Evolutionary conservation across 148 eudicot species (phyloP).

Genomic region (Fallopia convolvulus): DNA sequence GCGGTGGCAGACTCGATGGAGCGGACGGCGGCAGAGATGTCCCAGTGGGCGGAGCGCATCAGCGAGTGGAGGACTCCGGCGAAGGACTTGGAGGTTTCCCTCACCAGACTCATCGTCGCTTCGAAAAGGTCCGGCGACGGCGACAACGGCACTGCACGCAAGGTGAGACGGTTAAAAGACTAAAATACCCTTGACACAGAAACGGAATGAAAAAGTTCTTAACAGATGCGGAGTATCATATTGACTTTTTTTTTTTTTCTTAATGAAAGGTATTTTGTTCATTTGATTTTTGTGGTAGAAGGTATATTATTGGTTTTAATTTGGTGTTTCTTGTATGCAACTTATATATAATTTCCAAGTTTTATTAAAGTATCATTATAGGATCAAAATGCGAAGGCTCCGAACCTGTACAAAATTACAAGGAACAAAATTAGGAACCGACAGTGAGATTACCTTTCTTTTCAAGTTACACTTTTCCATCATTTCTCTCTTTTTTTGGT

Average conservation of each 20-base stretch:
- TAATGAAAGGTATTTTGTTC: neutral
- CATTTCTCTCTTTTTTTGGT: neutral
- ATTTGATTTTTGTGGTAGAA: neutral
- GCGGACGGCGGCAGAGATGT: slow-evolving; percentile 74
- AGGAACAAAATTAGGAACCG: slow-evolving; percentile 9
- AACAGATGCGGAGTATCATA: too few relatives aligned
- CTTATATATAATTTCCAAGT: neutral
- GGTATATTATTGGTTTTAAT: neutral
- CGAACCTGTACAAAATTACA: neutral
- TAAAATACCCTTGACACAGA: slow-evolving; percentile 10
- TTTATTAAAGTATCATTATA: too few relatives aligned
- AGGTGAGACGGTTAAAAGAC: neutral
- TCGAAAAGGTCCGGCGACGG: slow-evolving; percentile 77
- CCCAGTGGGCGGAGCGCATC: slow-evolving; percentile 95
- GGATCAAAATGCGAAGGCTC: neutral
- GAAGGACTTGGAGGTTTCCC: slow-evolving; percentile 72
- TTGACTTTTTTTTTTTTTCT: neutral
- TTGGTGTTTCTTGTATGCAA: too few relatives aligned
- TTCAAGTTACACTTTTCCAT: slow-evolving; percentile 3
- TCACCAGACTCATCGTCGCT: slow-evolving; percentile 56
- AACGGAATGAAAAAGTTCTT: neutral
- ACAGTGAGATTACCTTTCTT: neutral
- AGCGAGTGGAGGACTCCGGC: slow-evolving; percentile 70
- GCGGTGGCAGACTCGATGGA: slow-evolving; percentile 70
- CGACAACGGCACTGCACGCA: slow-evolving; percentile 38